phyloP scores from a whole-genome alignment of 345 rosid genomes.

The Arabidopsis arenosa region DNA sequence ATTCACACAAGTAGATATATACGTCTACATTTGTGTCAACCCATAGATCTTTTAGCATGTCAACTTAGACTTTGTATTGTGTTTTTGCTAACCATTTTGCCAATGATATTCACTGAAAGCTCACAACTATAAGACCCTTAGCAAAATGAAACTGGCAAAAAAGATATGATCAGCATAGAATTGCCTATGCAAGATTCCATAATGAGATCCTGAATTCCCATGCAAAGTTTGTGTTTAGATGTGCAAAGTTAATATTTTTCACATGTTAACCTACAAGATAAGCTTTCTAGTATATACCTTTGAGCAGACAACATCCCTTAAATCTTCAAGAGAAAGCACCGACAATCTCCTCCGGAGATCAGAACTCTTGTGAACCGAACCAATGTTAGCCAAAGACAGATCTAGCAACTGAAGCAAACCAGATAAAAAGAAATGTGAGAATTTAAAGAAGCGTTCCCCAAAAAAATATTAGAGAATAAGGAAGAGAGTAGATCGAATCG shows the following conservation, averaged over 20 bases:
- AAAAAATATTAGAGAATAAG: constrained; percentile 31
- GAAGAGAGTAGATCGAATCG: constrained; percentile 7
- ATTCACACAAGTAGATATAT: constrained; percentile 2
- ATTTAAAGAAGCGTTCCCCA: background rate
- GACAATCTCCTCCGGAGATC: constrained; percentile 92
- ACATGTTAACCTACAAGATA: constrained; percentile 11
- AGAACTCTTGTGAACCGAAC: constrained; percentile 81
- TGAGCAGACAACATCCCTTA: constrained; percentile 86
- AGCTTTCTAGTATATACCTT: constrained; percentile 63
- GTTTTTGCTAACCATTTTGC: constrained; percentile 13
- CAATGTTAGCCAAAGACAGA: constrained; percentile 84
- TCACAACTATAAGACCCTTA: constrained; percentile 13
- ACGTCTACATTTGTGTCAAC: constrained; percentile 10
- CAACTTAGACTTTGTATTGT: background rate
- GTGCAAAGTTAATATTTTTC: background rate
- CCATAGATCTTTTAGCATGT: constrained; percentile 4
- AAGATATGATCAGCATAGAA: background rate
- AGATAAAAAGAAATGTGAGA: constrained; percentile 22
- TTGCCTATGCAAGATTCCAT: constrained; percentile 10
- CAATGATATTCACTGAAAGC: constrained; percentile 8
- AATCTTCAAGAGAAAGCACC: constrained; percentile 74
- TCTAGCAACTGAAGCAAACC: constrained; percentile 71
- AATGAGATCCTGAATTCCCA: background rate
- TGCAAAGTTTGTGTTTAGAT: background rate
- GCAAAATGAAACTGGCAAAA: constrained; percentile 18